phyloP scores from a whole-genome alignment of 345 rosid genomes.

The Syzygium oleosum region DNA sequence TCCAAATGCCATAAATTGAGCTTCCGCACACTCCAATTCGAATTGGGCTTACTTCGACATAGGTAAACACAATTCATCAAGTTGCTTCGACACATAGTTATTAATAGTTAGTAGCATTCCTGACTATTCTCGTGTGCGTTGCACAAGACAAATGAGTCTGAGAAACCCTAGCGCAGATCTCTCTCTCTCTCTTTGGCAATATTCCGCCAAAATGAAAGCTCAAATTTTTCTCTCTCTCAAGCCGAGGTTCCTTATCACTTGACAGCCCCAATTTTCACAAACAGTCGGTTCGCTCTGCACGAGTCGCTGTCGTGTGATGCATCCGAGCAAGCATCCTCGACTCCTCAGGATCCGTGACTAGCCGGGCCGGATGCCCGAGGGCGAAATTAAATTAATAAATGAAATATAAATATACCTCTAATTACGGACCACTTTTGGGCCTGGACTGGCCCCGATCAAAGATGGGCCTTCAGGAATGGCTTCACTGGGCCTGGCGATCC shows the following conservation, averaged over 20 bases:
- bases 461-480: neutral
- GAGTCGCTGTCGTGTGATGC: accelerated
- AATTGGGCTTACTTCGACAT: neutral
- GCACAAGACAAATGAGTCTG: neutral
- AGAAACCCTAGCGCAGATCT: accelerated
- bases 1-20: neutral
- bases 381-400: neutral
- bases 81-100: neutral
- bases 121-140: too few species aligned
- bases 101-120: too few species aligned
- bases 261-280: neutral
- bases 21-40: accelerated
- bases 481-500: neutral
- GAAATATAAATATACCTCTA: neutral
- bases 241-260: neutral
- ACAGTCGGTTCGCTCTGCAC: accelerated
- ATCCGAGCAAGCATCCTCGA: neutral
- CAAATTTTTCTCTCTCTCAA: neutral
- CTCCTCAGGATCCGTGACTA: neutral
- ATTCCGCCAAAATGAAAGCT: neutral
- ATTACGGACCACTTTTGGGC: neutral
- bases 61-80: neutral
- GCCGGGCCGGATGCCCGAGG: neutral
- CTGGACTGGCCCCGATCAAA: neutral
- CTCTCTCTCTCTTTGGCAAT: neutral